Base-by-base conservation (phyloP, 768 basidiomycete species). In the Paxillus rubicundulus region DNA sequence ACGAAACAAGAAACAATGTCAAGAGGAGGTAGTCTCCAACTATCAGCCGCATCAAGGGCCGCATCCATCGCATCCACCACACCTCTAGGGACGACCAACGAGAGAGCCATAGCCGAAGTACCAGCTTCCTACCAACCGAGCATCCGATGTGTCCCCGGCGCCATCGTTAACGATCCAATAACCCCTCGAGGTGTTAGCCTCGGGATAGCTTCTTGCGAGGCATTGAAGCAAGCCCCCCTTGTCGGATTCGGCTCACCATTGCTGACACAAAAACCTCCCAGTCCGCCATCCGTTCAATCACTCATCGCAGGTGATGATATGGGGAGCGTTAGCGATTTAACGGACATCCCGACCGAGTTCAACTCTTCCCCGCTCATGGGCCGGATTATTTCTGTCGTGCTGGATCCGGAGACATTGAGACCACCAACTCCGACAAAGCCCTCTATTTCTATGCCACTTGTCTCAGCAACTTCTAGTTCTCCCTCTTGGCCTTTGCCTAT, bases 281-380 rank as follows among this genome's bases (percentile, higher is more conserved):
- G 20, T 4, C 16, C 27, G 27, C n/a, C 20, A 38, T 47, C 53
- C 32, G 30, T 45, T 52, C 38, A 43, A 14, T 52, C 14, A 28
- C 13, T 30, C n/a, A 9, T 9, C 24, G 13, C 16, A n/a, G 60
- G 62, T 20, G 54, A 65, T 20, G 54, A 62, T 45, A 14, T 45
- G 2, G 57, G 43, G 24, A 47, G 53, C 37, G 46, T 64, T 14
- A 71, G 67, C 32, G 65, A 64, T 18, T 51, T 71, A 50, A 68
- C 70, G 6, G 69, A 70, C 17, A 61, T 70, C 24, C 50, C 61
- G 49, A 59, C 62, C 17, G 67, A 69, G 17, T 9, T 46, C 24
- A 53, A 47, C 39, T 62, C 57, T 20, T 45, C 67, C 16, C 45
- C 58, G 21, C 44, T 17, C 10, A 14, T 12, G n/a, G 20, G n/a